phyloP scores from a whole-genome alignment of 1,284 basidiomycete species.

The Naganishia liquefaciens region DNA sequence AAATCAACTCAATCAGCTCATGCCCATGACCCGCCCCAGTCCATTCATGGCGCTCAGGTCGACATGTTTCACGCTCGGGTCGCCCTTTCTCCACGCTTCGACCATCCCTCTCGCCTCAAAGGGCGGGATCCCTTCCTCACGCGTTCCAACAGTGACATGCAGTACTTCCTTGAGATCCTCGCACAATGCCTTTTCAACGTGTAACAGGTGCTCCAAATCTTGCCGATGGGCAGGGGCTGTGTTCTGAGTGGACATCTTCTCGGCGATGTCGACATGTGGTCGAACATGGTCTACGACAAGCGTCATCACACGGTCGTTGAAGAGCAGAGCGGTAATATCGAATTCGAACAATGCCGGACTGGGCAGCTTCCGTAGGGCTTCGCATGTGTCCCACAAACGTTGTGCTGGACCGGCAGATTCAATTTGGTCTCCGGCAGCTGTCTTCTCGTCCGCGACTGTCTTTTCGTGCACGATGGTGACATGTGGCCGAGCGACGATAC shows the following conservation, averaged over 20 bases:
- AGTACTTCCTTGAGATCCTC: conserved; percentile 59
- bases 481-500: conserved; percentile 71
- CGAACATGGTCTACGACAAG: conserved; percentile 64
- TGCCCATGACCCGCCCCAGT: conserved; percentile 31
- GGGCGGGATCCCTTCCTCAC: conserved; percentile 60
- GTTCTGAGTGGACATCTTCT: conserved; percentile 11
- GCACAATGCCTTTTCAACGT: conserved; percentile 56
- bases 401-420: conserved; percentile 34
- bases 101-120: conserved; percentile 70
- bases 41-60: conserved; percentile 12
- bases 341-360: conserved; percentile 64
- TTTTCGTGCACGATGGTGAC: conserved; percentile 81
- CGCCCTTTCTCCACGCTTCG: conserved; percentile 39
- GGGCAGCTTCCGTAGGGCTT: conserved; percentile 56
- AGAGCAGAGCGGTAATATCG: conserved; percentile 66
- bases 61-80: conserved; percentile 28
- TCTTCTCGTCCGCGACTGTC: conserved; percentile 56
- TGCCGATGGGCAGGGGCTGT: conserved; percentile 15
- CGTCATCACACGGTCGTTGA: conserved; percentile 80
- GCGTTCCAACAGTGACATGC: conserved; percentile 89
- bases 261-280: conserved; percentile 49
- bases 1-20: conserved; percentile 24
- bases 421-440: conserved; percentile 35
- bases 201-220: conserved; percentile 17
- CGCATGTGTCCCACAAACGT: conserved; percentile 69